Percentiles rank a stretch among this genome's conserved stretches.
Conservation (phyloP, 2,329 filamentous ascomycete species). For the Cryphonectria naterciae region DNA sequence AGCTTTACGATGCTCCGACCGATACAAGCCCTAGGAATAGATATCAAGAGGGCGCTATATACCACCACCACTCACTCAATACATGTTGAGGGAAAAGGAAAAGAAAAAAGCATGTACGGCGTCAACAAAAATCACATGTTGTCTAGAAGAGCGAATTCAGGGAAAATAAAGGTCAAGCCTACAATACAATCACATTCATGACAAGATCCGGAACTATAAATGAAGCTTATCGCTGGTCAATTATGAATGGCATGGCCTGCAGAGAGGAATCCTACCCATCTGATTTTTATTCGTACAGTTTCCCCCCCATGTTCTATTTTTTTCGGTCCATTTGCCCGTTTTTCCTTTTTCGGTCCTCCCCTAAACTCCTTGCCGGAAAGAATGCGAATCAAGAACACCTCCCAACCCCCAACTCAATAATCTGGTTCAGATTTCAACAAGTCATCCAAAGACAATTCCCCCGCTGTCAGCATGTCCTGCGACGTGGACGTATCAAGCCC, state of each 20-base stretch:
- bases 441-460: background rate
- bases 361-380: conserved; percentile 7
- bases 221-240: background rate
- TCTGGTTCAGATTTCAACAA: background rate
- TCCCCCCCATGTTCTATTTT: background rate
- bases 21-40: background rate
- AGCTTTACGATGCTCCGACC: background rate
- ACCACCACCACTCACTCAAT: background rate
- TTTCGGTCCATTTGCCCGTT: background rate
- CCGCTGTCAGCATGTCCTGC: background rate
- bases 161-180: background rate
- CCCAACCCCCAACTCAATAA: background rate
- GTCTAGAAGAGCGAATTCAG: background rate
- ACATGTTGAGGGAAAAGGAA: background rate
- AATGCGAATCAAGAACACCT: background rate
- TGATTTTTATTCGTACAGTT: background rate
- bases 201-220: background rate
- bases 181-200: background rate
- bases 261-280: background rate
- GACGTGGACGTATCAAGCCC: background rate
- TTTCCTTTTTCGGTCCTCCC: background rate
- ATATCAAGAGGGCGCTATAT: background rate
- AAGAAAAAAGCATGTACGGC: background rate
- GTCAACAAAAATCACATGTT: background rate
- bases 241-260: background rate